These are phyloP conservation scores for Strobilomyces confusus DNA, from an alignment of 768 basidiomycete genomes.

Conservation along the genomic window DNA sequence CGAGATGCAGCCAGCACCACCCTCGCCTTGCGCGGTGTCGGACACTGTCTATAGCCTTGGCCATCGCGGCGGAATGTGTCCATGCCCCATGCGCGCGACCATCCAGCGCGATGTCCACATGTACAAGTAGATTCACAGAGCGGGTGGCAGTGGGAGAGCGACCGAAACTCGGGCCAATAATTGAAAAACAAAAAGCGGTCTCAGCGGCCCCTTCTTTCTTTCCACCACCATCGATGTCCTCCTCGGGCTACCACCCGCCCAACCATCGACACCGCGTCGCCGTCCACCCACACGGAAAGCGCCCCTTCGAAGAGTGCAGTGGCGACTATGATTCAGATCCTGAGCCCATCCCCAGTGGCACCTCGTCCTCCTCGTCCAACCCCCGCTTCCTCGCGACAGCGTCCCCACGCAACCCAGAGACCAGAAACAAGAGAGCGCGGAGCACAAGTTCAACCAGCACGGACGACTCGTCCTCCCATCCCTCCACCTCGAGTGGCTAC, in stretches of 20 bases:
- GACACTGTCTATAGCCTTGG: slow-evolving; percentile 3
- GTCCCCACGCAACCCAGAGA: slow-evolving; percentile 37
- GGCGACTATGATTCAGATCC: slow-evolving; percentile 33
- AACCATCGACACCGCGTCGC: slow-evolving; percentile 24
- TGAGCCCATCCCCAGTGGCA: slow-evolving; percentile 29
- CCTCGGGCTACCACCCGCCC: slow-evolving; percentile 21
- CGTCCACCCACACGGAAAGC: slow-evolving; percentile 28
- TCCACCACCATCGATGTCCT: slow-evolving; percentile 27
- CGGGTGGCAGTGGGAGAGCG: slow-evolving; percentile 9
- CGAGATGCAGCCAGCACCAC: not conserved
- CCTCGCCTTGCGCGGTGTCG: slow-evolving; percentile 5
- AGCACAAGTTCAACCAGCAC: slow-evolving; percentile 49
- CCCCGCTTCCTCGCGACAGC: slow-evolving; percentile 10
- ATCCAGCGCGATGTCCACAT: slow-evolving; percentile 14
- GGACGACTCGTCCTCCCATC: slow-evolving; percentile 27
- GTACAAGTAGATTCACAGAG: not conserved
- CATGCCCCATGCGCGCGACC: not conserved
- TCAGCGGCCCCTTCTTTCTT: not conserved
- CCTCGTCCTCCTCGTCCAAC: slow-evolving; percentile 18
- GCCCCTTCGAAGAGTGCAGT: slow-evolving; percentile 33
- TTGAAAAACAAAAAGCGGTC: not conserved
- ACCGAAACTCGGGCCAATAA: not conserved
- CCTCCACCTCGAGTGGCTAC: slow-evolving; percentile 36
- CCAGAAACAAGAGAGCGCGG: slow-evolving; percentile 55
- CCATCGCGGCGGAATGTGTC: not conserved